These are phyloP conservation scores for Lathyrus oleraceus DNA, from an alignment of 306 rosid genomes.

Conservation along the genomic window DNA sequence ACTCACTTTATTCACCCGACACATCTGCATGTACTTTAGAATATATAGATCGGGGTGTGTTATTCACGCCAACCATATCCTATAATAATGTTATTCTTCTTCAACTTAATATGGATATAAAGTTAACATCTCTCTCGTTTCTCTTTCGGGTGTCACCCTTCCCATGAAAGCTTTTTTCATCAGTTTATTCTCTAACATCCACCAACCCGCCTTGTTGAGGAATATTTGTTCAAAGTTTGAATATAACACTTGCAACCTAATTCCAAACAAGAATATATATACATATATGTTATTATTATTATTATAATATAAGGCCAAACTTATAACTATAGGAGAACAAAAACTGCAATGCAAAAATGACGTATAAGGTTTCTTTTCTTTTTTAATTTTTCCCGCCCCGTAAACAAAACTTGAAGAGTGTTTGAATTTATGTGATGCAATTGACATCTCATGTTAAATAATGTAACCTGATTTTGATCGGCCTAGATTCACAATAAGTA, in stretches of 20 bases:
- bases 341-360: neutral
- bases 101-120: slow-evolving; percentile 34
- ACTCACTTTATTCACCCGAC: slow-evolving; percentile 56
- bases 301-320: neutral
- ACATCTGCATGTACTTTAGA: slow-evolving; percentile 9
- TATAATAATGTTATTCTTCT: neutral
- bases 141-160: slow-evolving; percentile 48
- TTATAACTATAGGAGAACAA: neutral
- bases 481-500: too few species aligned
- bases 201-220: slow-evolving; percentile 45
- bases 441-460: neutral
- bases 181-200: slow-evolving; percentile 40
- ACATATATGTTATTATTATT: neutral
- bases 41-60: slow-evolving; percentile 47
- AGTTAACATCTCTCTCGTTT: slow-evolving; percentile 36
- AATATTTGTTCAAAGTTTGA: slow-evolving; percentile 49
- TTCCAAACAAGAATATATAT: slow-evolving; percentile 22
- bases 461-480: too few species aligned
- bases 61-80: slow-evolving; percentile 51
- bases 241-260: slow-evolving; percentile 17
- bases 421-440: neutral
- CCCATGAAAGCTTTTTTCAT: slow-evolving; percentile 38
- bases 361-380: neutral
- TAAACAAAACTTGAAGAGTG: neutral
- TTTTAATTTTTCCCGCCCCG: neutral